Evolutionary conservation across 176 grass and related monocot genomes (phyloP), one percentile per base, ranked within the genome.

Genomic region (Zea luxurians): DNA sequence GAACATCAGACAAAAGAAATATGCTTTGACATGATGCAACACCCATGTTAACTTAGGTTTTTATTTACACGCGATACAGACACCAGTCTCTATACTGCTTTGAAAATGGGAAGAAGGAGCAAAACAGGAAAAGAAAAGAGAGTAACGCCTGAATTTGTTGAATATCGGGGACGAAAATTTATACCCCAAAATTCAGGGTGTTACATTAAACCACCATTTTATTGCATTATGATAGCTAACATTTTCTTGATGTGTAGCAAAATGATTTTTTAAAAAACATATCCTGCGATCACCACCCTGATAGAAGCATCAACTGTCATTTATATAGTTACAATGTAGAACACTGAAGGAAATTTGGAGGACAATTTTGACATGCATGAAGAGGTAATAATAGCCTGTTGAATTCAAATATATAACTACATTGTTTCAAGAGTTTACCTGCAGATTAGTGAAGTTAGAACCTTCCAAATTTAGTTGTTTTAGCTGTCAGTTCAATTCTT

Each of bases 211-310:
- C 27, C 1, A 27, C 27, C 27, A 27, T 27, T 27, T 27, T 27
- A 1, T 27, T 27, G 86, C 89, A 88, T 97, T 93, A 67, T 83
- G 83, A 27, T 88, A 79, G 77, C 81, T 85, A 84, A 97, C 77
- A 2, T 93, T 93, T 84, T 90, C 94, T 76, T 85, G 87, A 91
- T 92, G 91, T 76, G 94, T 85, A 62, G 91, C 91, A 86, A 92
- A 97, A 91, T 97, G 94, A 75, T 90, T 93, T 55, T 86, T 97
- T 62, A 93, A 82, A 74, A 97, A 97, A 83, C 94, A 97, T 75
- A 93, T 90, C 53, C 76, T 80, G 70, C 87, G 88, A 80, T 93
- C 84, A 65, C 89, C 91, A 91, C 94, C 94, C 94, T 97, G 78
- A 66, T 79, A 69, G 6, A 84, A 57, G 17, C 61, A 81, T 78